phyloP scores from a whole-genome alignment of 1,284 basidiomycete species.

The Thelephora terrestris region DNA sequence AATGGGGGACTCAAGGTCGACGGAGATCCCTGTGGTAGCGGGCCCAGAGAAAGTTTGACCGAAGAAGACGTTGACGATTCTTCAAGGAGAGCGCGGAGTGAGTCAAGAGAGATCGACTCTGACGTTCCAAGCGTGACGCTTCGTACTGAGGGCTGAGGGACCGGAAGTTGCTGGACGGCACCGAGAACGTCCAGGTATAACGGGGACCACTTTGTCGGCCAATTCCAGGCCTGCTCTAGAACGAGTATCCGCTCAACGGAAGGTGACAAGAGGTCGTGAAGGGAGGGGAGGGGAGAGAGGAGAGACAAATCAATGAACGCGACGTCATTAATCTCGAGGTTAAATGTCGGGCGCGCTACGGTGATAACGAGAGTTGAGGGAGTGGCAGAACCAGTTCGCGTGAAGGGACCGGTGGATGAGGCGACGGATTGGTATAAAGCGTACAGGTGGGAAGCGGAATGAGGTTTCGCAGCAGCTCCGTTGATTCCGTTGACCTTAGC shows the following conservation, averaged over 20 bases:
- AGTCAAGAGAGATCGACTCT: constrained; percentile 30
- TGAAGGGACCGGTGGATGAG: constrained; percentile 47
- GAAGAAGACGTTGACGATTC: constrained; percentile 28
- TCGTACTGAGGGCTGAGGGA: constrained; percentile 44
- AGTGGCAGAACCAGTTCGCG: constrained; percentile 34
- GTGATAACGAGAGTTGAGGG: constrained; percentile 63
- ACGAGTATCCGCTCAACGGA: constrained; percentile 71
- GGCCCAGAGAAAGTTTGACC: constrained; percentile 38
- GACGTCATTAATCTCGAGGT: constrained; percentile 43
- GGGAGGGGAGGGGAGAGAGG: constrained; percentile 64
- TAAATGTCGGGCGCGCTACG: constrained; percentile 47
- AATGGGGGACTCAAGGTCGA: constrained; percentile 30
- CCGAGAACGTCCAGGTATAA: constrained; percentile 78
- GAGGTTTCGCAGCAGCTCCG: constrained; percentile 20
- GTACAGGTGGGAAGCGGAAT: constrained; percentile 13
- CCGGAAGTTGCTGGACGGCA: constrained; percentile 53
- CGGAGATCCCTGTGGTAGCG: constrained; percentile 8
- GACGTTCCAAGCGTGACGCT: constrained; percentile 51
- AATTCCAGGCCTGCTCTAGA: constrained; percentile 70
- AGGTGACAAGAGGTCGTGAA: constrained; percentile 56
- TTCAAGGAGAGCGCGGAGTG: constrained; percentile 40
- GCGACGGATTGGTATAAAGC: constrained; percentile 44
- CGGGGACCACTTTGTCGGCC: constrained; percentile 82
- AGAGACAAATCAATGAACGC: constrained; percentile 64
- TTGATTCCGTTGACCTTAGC: constrained; percentile 18